These are phyloP conservation scores for Cladosporium sp. DNA, from an alignment of 2,329 filamentous ascomycete genomes.

Conservation along the genomic window DNA sequence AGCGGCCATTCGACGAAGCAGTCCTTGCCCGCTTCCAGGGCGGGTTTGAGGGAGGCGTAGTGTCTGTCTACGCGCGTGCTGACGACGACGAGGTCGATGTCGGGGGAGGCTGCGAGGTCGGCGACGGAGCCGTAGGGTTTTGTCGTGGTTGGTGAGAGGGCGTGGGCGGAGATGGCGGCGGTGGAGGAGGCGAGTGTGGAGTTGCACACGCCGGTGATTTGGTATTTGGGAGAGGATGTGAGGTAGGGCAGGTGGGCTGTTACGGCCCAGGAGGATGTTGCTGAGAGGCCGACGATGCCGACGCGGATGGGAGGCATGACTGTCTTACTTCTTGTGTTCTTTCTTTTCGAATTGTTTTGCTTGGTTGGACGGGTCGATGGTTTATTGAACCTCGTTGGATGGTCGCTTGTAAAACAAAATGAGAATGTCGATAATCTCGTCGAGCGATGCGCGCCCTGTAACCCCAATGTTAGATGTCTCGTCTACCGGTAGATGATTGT, in stretches of 20 bases:
- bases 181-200: constrained; percentile 40
- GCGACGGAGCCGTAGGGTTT: constrained; percentile 43
- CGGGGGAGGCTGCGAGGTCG: constrained; percentile 42
- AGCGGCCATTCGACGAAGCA: constrained; percentile 52
- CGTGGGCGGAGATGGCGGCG: constrained; percentile 39
- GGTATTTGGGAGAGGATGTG: constrained; percentile 42
- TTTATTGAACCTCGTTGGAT: too few relatives aligned
- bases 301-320: constrained; percentile 53
- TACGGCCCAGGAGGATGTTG: constrained; percentile 52
- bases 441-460: too few relatives aligned
- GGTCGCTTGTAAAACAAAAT: too few relatives aligned
- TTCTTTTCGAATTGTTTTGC: too few relatives aligned
- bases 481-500: too few relatives aligned
- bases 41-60: constrained; percentile 39
- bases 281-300: constrained; percentile 57
- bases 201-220: constrained; percentile 50
- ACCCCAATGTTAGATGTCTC: too few relatives aligned
- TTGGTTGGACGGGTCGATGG: too few relatives aligned
- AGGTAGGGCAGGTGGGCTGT: constrained; percentile 59
- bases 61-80: constrained; percentile 43
- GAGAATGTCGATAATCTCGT: too few relatives aligned
- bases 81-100: constrained; percentile 47
- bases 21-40: constrained; percentile 43
- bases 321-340: not conserved
- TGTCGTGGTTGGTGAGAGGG: constrained; percentile 32